Evolutionary conservation across 2,329 filamentous ascomycete genomes (phyloP), one percentile per base, ranked within the genome.

Genomic region (Nothopassalora personata): DNA sequence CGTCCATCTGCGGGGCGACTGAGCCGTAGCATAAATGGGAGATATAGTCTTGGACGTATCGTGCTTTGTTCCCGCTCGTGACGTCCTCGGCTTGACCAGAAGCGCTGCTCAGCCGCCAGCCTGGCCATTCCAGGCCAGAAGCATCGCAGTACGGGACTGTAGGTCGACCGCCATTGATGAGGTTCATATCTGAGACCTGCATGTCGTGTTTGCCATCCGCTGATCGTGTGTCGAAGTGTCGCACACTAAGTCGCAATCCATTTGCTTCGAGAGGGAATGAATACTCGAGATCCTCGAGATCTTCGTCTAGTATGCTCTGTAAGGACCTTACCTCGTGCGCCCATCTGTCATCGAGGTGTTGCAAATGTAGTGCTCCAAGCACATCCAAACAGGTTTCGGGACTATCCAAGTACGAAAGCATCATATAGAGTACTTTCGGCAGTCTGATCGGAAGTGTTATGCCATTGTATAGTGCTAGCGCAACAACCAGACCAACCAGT

Each of bases 381-480:
- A 50, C 3, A 28, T 28, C 4, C 27, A n/a, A n/a, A n/a, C 11
- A 31, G 6, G 19, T 9, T 23, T 53, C 31, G 15, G 43, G 18
- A 1, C 4, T 33, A 11, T 51, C 5, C 11, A 48, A 27, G 11
- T 19, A 10, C 0, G 96, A 79, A 0, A 97, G 80, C 66, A 90
- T 90, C 55, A 85, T 83, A 74, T 99, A 99, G 3, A 99, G 81
- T 0, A 87, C 89, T 58, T 85, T 82, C 0, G 94, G 94, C 61
- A 99, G 94, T 1, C 88, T 96, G 46, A 97, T 82, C 0, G 94
- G 94, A 0, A 99, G 79, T 0, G 92, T 96, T 27, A 97, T 80
- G 1, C 93, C 93, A 66, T 99, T 99, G 76, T 94, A 97, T 4
- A 97, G 78, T 5, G 94, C 94, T 18, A 99, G 80, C 1, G 90